phyloP scores from a whole-genome alignment of 257 asterid genomes.

The Penstemon barbatus region DNA sequence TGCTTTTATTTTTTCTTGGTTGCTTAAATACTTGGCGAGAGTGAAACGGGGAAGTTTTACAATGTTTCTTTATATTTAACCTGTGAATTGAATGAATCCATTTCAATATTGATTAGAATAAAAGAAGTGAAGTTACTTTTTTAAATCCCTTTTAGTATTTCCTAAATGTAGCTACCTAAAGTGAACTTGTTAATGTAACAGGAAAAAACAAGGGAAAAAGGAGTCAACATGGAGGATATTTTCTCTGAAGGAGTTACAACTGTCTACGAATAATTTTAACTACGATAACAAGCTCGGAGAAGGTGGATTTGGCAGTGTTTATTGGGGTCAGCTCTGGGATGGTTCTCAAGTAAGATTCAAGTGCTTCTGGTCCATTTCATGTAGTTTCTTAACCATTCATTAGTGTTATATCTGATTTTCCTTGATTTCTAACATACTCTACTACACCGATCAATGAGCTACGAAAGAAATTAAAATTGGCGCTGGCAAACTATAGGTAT shows the following conservation, averaged over 20 bases:
- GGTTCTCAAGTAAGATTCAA: conserved; percentile 78
- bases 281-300: conserved; percentile 99
- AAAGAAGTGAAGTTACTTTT: background rate
- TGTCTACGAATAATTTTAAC: conserved; percentile 93
- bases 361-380: conserved; percentile 16
- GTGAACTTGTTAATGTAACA: conserved; percentile 28
- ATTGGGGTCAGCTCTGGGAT: conserved; percentile 99
- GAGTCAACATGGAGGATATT: conserved; percentile 81
- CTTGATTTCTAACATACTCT: conserved; percentile 17
- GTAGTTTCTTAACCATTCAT: background rate
- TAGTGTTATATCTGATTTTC: background rate
- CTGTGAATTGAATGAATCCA: conserved; percentile 4
- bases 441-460: background rate
- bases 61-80: conserved; percentile 4
- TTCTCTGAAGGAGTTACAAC: conserved; percentile 87
- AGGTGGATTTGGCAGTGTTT: conserved; percentile 98
- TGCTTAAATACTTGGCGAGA: conserved; percentile 12
- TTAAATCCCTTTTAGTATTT: background rate
- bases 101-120: conserved; percentile 9
- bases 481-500: background rate
- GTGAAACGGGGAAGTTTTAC: background rate
- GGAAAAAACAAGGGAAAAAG: conserved; percentile 59
- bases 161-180: conserved; percentile 13
- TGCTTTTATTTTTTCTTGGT: conserved; percentile 17
- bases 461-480: background rate